Evolutionary conservation across 2,329 filamentous ascomycete species (phyloP), one percentile per base, ranked within the genome.

Genomic region (Coniella vitis): DNA sequence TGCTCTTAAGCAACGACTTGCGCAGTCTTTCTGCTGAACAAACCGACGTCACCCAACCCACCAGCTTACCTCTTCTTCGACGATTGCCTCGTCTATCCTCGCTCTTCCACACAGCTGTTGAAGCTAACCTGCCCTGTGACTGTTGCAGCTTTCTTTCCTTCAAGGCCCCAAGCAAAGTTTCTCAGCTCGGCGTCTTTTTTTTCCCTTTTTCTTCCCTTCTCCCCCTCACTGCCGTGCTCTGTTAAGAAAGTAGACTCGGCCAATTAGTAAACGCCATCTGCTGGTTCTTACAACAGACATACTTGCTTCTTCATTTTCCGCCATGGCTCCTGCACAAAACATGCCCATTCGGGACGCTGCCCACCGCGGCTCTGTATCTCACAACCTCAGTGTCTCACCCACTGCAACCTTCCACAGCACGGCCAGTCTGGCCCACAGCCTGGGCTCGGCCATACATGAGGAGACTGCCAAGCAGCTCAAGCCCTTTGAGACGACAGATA

Each of bases 401-500:
- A 78, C 75, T 40, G 74, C 85, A 39, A 81, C 81, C 45, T 90
- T 93, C 67, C 78, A 86, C 62, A 90, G 87, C 56, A 72, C 81
- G 32, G 76, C 82, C 51, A 85, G 83, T 69, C 78, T 54, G 19
- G 38, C 52, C 9, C 46, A 56, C 51, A 57, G 60, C 50, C 78
- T 69, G 63, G 72, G 75, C 56, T 63, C 72, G 9, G 31, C 48
- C 31, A 29, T 29, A 42, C 44, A 37, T 12, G 48, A 53, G n/a
- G 34, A 43, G 16, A 43, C 39, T 19, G 48, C 36, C 5, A 96
- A 95, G 70, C 85, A 85, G 58, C 73, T 98, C 58, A 96, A 96
- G 73, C 93, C 93, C 14, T 98, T 98, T 71, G 85, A 91, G 64
- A 93, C 90, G 19, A 83, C 91, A 63, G 91, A 97, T 64, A 90